Conservation (phyloP, 768 basidiomycete genomes). For the Russula foetens region DNA sequence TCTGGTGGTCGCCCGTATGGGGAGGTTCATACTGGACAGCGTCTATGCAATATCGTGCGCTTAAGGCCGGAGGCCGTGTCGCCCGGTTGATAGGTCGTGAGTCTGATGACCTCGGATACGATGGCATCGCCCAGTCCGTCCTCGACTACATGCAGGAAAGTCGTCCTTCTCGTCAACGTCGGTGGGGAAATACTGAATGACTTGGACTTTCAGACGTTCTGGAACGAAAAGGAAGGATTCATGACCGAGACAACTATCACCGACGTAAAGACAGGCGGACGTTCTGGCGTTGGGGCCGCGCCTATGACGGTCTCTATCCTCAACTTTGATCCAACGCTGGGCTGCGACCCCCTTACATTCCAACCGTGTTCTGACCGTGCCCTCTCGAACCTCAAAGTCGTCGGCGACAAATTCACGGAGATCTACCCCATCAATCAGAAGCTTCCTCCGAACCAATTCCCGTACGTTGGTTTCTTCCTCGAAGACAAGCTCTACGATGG, state of each 20-base stretch:
- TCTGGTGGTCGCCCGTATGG: conserved; percentile 14
- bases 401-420: conserved; percentile 24
- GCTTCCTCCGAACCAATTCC: not conserved
- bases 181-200: not conserved
- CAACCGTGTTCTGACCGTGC: conserved; percentile 29
- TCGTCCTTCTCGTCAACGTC: not conserved
- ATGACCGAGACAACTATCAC: conserved; percentile 13
- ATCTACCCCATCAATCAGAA: conserved; percentile 25
- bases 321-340: conserved; percentile 25
- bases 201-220: conserved; percentile 2
- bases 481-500: conserved; percentile 9
- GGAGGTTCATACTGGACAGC: conserved; percentile 12
- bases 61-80: conserved; percentile 1
- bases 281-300: conserved; percentile 26
- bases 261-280: conserved; percentile 15
- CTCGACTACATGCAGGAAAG: conserved; percentile 9
- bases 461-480: conserved; percentile 5
- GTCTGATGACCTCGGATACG: not conserved
- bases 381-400: conserved; percentile 21
- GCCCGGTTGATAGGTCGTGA: conserved; percentile 1
- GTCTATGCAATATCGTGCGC: conserved; percentile 12
- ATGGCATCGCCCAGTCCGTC: not conserved
- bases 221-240: conserved; percentile 10
- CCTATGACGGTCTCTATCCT: conserved; percentile 27
- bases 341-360: conserved; percentile 9